These are phyloP conservation scores for Pichia sp. DNA, from an alignment of 1,139 yeast species.

Conservation along the genomic window DNA sequence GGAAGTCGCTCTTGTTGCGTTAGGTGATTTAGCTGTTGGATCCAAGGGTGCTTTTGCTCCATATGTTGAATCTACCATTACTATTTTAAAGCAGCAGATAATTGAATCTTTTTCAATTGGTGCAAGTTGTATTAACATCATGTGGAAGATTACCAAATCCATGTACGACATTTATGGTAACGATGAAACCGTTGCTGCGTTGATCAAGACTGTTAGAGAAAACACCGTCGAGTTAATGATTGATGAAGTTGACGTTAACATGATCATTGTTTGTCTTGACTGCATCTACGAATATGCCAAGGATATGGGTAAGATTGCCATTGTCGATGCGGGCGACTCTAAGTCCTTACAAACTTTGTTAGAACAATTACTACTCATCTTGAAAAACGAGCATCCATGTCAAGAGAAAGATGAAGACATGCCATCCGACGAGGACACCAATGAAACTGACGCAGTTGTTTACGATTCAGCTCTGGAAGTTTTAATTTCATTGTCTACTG, in stretches of 20 bases:
- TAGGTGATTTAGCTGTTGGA: slow-evolving; percentile 84
- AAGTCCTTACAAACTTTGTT: slow-evolving; percentile 62
- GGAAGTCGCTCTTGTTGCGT: slow-evolving; percentile 93
- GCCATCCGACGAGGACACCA: slow-evolving; percentile 44
- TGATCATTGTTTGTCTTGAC: slow-evolving; percentile 78
- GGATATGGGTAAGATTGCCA: slow-evolving; percentile 70
- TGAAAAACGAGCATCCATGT: slow-evolving; percentile 78
- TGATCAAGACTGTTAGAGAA: slow-evolving; percentile 64
- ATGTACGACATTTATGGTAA: slow-evolving; percentile 53
- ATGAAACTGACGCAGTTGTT: slow-evolving; percentile 84
- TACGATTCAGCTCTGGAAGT: slow-evolving; percentile 86
- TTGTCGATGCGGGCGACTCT: slow-evolving; percentile 55
- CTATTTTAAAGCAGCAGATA: slow-evolving; percentile 64
- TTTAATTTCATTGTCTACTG: slow-evolving; percentile 67
- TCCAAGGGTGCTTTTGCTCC: slow-evolving; percentile 77
- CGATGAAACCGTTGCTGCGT: slow-evolving; percentile 51
- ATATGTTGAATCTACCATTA: slow-evolving; percentile 69
- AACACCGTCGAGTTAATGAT: slow-evolving; percentile 59
- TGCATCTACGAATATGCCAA: slow-evolving; percentile 66
- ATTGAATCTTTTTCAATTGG: slow-evolving; percentile 89
- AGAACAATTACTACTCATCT: slow-evolving; percentile 61
- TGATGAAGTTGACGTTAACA: slow-evolving; percentile 77
- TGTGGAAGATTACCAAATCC: slow-evolving; percentile 80
- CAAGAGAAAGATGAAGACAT: slow-evolving; percentile 50
- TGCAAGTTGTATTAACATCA: slow-evolving; percentile 74